Base-by-base conservation (phyloP, 1,139 yeast genomes). In the Spencermartinsiella ligniputridi region DNA sequence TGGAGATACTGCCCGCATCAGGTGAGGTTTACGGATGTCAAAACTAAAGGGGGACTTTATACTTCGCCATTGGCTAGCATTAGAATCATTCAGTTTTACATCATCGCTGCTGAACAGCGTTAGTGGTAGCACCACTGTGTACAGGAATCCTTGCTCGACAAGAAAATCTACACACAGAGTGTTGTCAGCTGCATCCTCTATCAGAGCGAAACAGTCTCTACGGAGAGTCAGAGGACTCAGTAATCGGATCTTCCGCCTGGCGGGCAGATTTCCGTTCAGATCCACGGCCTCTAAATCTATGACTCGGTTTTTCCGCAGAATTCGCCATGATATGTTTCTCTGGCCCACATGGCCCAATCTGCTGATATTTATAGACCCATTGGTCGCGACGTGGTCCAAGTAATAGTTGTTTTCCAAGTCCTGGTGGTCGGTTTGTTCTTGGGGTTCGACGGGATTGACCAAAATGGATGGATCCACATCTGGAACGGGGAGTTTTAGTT, bases 11-110 rank as follows among this genome's bases (percentile, higher is more conserved):
- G 81, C 62, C 45, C 72, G 71, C 48, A 86, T 55, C 17, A 70
- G 64, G 47, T 77, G 76, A 1, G 95, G 92, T 11, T 69, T 63
- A 54, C 89, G 74, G 35, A 83, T 68, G 48, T 84, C 88, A 58
- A 87, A 85, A 12, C 88, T 79, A 58, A 82, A 83, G 1, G 95
- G 95, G 33, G 50, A 50, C 39, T 57, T 57, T 39, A 62, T 54
- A 30, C 55, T 52, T 33, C 64, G 41, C 66, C 66, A 62, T 9
- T 45, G 34, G 8, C 44, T 16, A 1, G 56, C 49, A 38, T 57
- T 56, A 33, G 33, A 35, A 33, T 56, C 52, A 2, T 48, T 30
- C 9, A 55, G 40, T 4, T 36, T 21, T 16, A 27, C 27, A 9
- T 43, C 22, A 13, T 35, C 30, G n/a, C 45, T 25, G 13, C 36